Percentiles rank a stretch among this genome's conserved stretches.
These are phyloP conservation scores for Pistacia atlantica DNA, from an alignment of 345 rosid species.

Conservation along the genomic window DNA sequence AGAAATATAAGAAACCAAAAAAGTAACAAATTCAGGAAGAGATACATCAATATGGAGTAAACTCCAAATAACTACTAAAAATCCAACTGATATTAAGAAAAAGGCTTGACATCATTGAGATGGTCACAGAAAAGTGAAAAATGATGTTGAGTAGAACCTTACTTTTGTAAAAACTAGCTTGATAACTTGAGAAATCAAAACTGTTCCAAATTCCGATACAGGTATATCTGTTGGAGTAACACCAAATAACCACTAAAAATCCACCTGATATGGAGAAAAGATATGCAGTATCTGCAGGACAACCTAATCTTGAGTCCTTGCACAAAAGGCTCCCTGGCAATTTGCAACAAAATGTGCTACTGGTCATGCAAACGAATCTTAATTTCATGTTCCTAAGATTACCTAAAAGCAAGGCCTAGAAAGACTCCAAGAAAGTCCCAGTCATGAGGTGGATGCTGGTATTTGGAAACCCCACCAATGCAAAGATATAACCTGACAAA, in stretches of 20 bases:
- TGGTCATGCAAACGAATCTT: constrained; percentile 16
- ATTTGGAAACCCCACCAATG: constrained; percentile 29
- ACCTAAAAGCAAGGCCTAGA: constrained; percentile 29
- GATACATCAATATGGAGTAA: no score
- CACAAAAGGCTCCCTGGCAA: background rate
- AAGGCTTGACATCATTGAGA: no score
- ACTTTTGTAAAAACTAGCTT: constrained; percentile 2
- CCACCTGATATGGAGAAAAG: constrained; percentile 2
- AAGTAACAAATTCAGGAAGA: no score
- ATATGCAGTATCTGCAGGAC: constrained; percentile 6
- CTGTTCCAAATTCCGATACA: no score
- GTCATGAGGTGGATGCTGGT: constrained; percentile 15
- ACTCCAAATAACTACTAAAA: no score
- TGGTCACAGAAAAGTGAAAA: no score
- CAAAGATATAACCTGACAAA: constrained; percentile 21
- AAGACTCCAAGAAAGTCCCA: constrained; percentile 31
- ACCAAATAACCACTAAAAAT: background rate
- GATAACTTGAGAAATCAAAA: background rate
- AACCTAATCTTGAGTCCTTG: constrained; percentile 14
- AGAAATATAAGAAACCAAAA: no score
- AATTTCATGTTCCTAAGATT: constrained; percentile 29
- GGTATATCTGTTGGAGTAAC: background rate
- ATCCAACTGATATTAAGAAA: no score
- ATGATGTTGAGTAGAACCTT: constrained; percentile 2
- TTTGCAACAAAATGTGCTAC: constrained; percentile 17